Evolutionary conservation across 208 protist genomes (phyloP), one percentile per base, ranked within the genome.

Genomic region (Trypanosoma boissoni): DNA sequence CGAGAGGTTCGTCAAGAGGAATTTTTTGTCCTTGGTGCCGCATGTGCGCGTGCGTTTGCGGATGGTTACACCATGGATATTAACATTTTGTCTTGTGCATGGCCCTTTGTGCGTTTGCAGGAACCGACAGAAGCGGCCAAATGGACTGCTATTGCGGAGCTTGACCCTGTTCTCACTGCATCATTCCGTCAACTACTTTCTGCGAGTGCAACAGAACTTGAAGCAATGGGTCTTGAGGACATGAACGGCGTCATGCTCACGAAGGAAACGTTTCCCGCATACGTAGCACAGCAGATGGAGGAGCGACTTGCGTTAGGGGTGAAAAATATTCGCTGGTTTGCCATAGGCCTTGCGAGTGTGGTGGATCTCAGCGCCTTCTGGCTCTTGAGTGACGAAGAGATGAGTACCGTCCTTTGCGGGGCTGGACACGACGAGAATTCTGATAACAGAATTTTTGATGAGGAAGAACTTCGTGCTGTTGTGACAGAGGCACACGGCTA

Each of bases 401-500:
- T 86, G 44, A 80, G 58, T 42, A 28, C 55, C 0, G 44, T 95
- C 20, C 26, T 95, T 9, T 87, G 85, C 44, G 83, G 83, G 0
- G 57, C 58, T 0, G 44, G 54, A 12, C 36, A 8, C n/a, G 75
- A 8, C n/a, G 75, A 54, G 1, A 54, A 63, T 24, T 48, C 26
- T 1, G 61, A 77, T 21, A 53, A 58, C 12, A 61, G 56, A 6
- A 71, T 96, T 21, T 96, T 92, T 37, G 82, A 71, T 0, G 76
- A 78, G 56, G 74, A 78, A 21, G 77, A 87, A 27, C 56, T 96
- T 18, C 69, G 75, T 3, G 50, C 59, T 3, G 72, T 74, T 14
- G 69, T 88, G 21, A 56, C 75, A 20, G 81, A 71, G 45, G 88
- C 86, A 8, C 90, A 94, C 65, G 91, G 91, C 43, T 96, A 96